Evolutionary conservation across 2,329 filamentous ascomycete species (phyloP).

Genomic region (Coniochaeta sp.): DNA sequence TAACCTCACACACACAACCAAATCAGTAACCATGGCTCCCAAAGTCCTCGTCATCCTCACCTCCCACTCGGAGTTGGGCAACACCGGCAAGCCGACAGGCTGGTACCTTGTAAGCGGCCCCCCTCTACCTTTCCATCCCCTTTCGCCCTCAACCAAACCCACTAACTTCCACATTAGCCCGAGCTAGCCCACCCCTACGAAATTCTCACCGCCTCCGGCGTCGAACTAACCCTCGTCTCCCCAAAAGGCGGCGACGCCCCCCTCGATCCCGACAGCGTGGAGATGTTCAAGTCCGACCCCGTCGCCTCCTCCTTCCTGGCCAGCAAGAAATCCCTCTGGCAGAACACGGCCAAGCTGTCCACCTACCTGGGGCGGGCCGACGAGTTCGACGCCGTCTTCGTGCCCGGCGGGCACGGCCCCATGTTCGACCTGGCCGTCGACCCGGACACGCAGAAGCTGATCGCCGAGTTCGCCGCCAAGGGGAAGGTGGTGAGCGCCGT

Average conservation of each 20-base stretch:
- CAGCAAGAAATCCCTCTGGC: conserved; percentile 53
- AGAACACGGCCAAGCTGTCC: conserved; percentile 52
- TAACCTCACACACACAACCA: neutral
- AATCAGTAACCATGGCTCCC: conserved; percentile 30
- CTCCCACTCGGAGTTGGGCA: conserved; percentile 46
- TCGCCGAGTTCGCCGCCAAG: conserved; percentile 53
- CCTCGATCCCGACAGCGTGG: conserved; percentile 51
- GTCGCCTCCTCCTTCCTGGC: conserved; percentile 47
- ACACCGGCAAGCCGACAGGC: conserved; percentile 51
- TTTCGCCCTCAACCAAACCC: neutral
- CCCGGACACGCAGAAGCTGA: conserved; percentile 48
- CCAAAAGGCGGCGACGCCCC: conserved; percentile 56
- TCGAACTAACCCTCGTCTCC: conserved; percentile 51
- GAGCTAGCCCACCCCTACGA: conserved; percentile 61
- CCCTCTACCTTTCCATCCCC: conserved; percentile 11
- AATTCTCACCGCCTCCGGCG: conserved; percentile 42
- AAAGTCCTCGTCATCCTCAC: conserved; percentile 67
- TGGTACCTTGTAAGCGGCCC: conserved; percentile 71
- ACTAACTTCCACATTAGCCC: conserved; percentile 28
- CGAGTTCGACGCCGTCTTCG: conserved; percentile 58
- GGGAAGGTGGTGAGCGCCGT: conserved; percentile 60
- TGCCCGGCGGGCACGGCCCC: conserved; percentile 52
- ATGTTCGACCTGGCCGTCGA: conserved; percentile 62
- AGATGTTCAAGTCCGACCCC: conserved; percentile 46
- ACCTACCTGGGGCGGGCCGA: conserved; percentile 46